These are phyloP conservation scores for Populus pruinosa DNA, from an alignment of 345 rosid genomes.

Conservation along the genomic window DNA sequence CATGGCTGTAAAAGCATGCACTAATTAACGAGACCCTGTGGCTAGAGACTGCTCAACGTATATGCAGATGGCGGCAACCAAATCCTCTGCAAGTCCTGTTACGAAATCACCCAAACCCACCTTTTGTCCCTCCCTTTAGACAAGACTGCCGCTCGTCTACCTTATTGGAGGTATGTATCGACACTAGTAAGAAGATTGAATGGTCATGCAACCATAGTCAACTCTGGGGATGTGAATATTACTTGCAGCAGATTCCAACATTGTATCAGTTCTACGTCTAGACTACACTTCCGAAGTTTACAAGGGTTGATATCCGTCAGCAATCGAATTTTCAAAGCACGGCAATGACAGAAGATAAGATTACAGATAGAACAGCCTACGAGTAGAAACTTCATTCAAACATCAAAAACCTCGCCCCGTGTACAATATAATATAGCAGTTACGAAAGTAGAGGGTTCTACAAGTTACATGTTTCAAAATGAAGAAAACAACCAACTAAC, in stretches of 20 bases:
- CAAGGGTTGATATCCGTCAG: neutral
- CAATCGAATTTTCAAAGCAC: neutral
- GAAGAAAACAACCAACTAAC: neutral
- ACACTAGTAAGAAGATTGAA: neutral
- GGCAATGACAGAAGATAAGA: neutral
- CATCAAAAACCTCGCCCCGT: neutral
- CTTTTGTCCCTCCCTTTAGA: neutral
- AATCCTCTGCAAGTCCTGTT: neutral
- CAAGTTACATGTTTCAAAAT: slow-evolving; percentile 3
- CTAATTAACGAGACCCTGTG: neutral
- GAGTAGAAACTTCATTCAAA: neutral
- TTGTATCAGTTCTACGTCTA: neutral
- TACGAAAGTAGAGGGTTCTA: neutral
- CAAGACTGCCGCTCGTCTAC: neutral
- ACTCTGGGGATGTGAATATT: neutral
- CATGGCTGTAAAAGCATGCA: no score
- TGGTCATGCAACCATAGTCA: neutral
- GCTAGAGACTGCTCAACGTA: neutral
- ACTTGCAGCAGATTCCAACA: neutral
- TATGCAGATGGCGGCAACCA: neutral
- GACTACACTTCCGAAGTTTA: neutral
- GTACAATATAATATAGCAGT: neutral
- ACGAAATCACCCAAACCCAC: neutral
- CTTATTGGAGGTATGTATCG: neutral
- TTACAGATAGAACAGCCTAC: neutral